Conservation (phyloP, 2,329 filamentous ascomycete species). For the Didymella segeticola region DNA sequence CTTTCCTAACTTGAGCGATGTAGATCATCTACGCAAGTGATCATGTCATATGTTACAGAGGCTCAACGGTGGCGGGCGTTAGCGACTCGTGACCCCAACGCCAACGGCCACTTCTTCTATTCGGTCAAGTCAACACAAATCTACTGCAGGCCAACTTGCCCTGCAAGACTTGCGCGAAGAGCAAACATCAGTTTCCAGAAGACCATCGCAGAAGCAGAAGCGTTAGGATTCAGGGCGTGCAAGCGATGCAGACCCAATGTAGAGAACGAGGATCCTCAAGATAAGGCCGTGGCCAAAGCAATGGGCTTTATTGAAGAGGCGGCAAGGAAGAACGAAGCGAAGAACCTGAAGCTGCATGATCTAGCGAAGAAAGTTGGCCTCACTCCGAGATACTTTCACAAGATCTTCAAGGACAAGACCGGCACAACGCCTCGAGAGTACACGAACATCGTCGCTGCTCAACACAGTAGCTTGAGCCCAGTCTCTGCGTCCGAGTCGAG, state of each 20-base stretch:
- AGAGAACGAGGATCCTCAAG: slow-evolving; percentile 52
- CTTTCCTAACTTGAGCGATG: too few relatives aligned
- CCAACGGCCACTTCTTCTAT: slow-evolving; percentile 60
- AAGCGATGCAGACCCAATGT: slow-evolving; percentile 62
- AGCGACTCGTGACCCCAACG: slow-evolving; percentile 52
- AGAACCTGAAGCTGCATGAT: slow-evolving; percentile 50
- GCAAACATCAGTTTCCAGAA: slow-evolving; percentile 64
- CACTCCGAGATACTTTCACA: slow-evolving; percentile 65
- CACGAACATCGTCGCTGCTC: slow-evolving; percentile 28
- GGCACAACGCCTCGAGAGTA: slow-evolving; percentile 61
- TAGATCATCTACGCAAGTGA: background rate
- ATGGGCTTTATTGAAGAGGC: slow-evolving; percentile 39
- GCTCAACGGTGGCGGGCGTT: slow-evolving; percentile 52
- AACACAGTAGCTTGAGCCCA: slow-evolving; percentile 15
- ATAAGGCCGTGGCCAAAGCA: slow-evolving; percentile 52
- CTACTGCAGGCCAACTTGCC: slow-evolving; percentile 68
- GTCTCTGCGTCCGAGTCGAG: slow-evolving; percentile 7
- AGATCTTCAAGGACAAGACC: slow-evolving; percentile 63
- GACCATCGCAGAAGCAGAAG: slow-evolving; percentile 55
- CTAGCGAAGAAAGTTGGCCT: slow-evolving; percentile 61
- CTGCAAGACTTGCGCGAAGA: slow-evolving; percentile 64
- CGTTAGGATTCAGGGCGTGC: slow-evolving; percentile 62
- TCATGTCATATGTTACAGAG: slow-evolving; percentile 43
- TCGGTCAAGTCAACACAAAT: slow-evolving; percentile 63
- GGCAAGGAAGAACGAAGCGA: slow-evolving; percentile 25